phyloP scores from a whole-genome alignment of 768 basidiomycete genomes.

The Pulveroboletus sp. region DNA sequence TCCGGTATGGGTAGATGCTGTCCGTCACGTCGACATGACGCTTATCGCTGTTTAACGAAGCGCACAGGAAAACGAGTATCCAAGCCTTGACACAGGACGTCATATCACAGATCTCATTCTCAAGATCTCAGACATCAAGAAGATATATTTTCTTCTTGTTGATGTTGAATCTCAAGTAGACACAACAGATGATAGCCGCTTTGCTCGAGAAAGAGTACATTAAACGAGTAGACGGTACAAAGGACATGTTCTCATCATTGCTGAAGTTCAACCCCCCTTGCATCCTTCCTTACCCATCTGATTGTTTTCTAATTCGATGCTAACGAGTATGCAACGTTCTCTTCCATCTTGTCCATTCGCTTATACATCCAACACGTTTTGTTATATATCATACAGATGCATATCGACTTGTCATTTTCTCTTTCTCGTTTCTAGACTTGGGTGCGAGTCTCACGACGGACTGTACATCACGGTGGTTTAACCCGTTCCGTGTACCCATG shows the following conservation, averaged over 20 bases:
- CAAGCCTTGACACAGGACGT: slow-evolving; percentile 87
- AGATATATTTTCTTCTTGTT: slow-evolving; percentile 42
- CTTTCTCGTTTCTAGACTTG: too few species aligned
- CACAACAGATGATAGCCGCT: slow-evolving; percentile 74
- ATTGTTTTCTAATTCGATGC: too few species aligned
- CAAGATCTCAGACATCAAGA: slow-evolving; percentile 95
- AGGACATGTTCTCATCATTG: slow-evolving; percentile 65
- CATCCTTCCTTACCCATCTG: too few species aligned
- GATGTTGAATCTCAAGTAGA: neutral
- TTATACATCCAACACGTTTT: too few species aligned
- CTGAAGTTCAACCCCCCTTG: too few species aligned
- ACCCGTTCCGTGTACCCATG: too few species aligned
- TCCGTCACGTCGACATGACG: neutral
- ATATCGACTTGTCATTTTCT: too few species aligned
- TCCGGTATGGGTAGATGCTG: slow-evolving; percentile 43
- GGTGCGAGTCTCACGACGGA: too few species aligned
- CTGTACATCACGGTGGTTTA: too few species aligned
- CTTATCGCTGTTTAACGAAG: slow-evolving; percentile 75
- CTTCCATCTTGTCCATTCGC: too few species aligned
- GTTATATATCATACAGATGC: too few species aligned
- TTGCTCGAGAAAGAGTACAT: slow-evolving; percentile 97
- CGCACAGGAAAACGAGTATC: slow-evolving; percentile 93
- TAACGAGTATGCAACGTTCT: too few species aligned
- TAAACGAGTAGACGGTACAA: slow-evolving; percentile 87
- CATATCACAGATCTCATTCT: slow-evolving; percentile 85